Evolutionary conservation across 2,329 filamentous ascomycete species (phyloP), one percentile per base, ranked within the genome.

Genomic region (Fusarium sp.): DNA sequence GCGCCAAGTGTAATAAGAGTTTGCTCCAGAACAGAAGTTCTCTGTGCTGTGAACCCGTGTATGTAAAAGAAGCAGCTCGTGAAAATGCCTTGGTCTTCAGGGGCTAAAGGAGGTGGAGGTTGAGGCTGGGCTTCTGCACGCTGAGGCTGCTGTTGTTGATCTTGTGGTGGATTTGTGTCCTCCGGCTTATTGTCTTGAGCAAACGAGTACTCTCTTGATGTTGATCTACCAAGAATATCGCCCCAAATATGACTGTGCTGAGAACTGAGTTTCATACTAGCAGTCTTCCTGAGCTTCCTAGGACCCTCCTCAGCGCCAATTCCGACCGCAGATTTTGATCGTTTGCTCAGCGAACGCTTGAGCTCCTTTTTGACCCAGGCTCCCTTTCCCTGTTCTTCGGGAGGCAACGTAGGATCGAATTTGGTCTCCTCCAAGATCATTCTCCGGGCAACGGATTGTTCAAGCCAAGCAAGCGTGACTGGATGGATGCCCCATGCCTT

Each of bases 241-340:
- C 91, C 91, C 95, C 95, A 98, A n/a, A 98, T 85, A 27, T 88
- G 89, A 72, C 94, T 89, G 70, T 90, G 91, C 73, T 97, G 94
- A 49, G 85, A 91, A 59, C 86, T 90, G 32, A 98, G 82, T 76
- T 93, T 95, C 75, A 91, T 89, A 78, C 94, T 97, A 22, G 94
- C 92, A 7, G 92, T 94, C 73, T 94, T 91, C 70, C 96, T 89
- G 69, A 99, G 80, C 80, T 97, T 98, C 69, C 94, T 87, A 65
- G 88, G 88, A 6, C 91, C 89, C 10, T 86, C 84, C 40, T 89
- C 86, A 4, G 77, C 73, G 14, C 78, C 77, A 4, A 79, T 79
- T 0, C 78, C 72, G 13, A 80, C 81, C 0, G 79, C 80, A 2
- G 87, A 85, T 61, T 89, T 83, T 30, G 81, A 75, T 67, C 90